These are phyloP conservation scores for Ophiocytium majus DNA, from an alignment of 352 stramenopile genomes.

Conservation along the genomic window DNA sequence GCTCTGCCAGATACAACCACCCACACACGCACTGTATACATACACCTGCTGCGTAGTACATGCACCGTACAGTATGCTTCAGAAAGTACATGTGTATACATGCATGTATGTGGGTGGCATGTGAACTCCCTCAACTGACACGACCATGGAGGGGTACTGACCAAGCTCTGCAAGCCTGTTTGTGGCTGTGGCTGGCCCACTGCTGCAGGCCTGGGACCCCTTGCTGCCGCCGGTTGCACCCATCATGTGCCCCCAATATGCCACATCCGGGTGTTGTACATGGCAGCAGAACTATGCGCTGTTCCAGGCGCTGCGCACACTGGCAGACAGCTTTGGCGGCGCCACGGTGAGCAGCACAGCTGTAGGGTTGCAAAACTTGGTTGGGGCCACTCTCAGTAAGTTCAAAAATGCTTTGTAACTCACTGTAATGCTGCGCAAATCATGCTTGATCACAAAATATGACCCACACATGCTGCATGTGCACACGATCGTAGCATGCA, in stretches of 20 bases:
- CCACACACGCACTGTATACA: no score
- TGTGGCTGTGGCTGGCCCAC: background rate
- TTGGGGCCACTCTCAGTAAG: no score
- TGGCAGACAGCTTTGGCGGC: constrained; percentile 58
- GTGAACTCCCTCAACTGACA: background rate
- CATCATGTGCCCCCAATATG: constrained; percentile 79
- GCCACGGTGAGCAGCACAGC: constrained; percentile 21
- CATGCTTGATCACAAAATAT: no score
- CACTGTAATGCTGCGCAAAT: no score
- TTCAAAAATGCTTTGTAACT: no score
- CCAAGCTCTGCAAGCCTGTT: background rate
- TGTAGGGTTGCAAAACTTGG: background rate
- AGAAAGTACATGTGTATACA: background rate
- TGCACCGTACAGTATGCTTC: background rate
- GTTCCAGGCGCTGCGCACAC: constrained; percentile 74
- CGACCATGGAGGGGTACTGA: background rate
- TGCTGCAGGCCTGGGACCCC: constrained; percentile 27
- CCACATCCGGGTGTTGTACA: constrained; percentile 71
- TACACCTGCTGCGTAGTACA: background rate
- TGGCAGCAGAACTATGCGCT: constrained; percentile 82
- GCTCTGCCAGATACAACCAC: background rate
- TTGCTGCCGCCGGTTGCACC: constrained; percentile 43
- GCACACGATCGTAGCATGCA: no score
- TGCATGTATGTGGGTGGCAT: no score
- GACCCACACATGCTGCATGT: no score